Evolutionary conservation across 495 filamentous ascomycete species (phyloP).

Genomic region (Thozetella sp.): DNA sequence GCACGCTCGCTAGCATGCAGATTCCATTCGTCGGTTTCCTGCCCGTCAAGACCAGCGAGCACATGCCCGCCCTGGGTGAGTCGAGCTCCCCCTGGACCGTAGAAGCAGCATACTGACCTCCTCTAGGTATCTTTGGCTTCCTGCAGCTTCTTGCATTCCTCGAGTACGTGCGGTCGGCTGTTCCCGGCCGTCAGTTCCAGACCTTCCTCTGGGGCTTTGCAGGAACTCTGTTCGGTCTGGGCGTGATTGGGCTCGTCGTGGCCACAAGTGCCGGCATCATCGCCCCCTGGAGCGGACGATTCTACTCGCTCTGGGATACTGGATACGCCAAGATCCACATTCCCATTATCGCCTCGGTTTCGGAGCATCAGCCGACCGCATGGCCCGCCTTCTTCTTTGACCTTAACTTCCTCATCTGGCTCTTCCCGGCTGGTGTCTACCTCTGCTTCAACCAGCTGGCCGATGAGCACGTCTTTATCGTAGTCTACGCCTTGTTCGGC

Average conservation of each 20-base stretch:
- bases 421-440: slow-evolving; percentile 98
- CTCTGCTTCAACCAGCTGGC: slow-evolving; percentile 93
- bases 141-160: slow-evolving; percentile 93
- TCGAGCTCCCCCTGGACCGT: slow-evolving; percentile 4
- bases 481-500: slow-evolving; percentile 92
- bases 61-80: slow-evolving; percentile 95
- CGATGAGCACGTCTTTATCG: slow-evolving; percentile 98
- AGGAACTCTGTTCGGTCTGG: slow-evolving; percentile 68
- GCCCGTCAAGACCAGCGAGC: slow-evolving; percentile 95
- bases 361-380: slow-evolving; percentile 99
- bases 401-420: slow-evolving; percentile 96
- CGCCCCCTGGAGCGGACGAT: slow-evolving; percentile 97
- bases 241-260: slow-evolving; percentile 65
- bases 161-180: slow-evolving; percentile 82
- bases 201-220: slow-evolving; percentile 78
- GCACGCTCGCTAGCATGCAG: slow-evolving; percentile 98
- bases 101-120: slow-evolving; percentile 23
- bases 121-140: slow-evolving; percentile 87
- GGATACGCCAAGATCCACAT: slow-evolving; percentile 99
- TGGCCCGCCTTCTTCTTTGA: slow-evolving; percentile 99
- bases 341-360: slow-evolving; percentile 98
- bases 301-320: slow-evolving; percentile 99
- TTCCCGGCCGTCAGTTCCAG: slow-evolving; percentile 94
- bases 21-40: slow-evolving; percentile 98
- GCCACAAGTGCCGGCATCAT: slow-evolving; percentile 88